Base-by-base conservation (phyloP, 352 stramenopile species). In the Globisporangium echinulatum region DNA sequence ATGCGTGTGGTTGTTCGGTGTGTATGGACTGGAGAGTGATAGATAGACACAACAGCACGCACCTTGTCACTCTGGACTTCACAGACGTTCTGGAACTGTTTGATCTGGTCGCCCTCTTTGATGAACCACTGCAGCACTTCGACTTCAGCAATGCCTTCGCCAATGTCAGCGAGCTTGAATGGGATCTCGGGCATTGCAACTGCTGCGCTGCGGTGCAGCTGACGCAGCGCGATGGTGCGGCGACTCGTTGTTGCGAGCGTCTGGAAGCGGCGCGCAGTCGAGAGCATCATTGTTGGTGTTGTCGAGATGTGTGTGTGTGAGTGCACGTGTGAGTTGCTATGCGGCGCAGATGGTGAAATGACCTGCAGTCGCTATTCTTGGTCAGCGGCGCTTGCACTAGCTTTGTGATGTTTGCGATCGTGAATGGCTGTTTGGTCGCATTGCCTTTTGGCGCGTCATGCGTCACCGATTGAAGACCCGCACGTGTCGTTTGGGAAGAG, bases 61-160 rank as follows among this genome's bases (percentile, higher is more conserved):
- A 83, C 82, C 80, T 99, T 99, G 72, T 99, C 96, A 49, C 77
- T 97, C 73, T 99, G 96, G 25, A 99, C 97, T 68, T 99, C 90
- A 69, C 96, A 99, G 40, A 99, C 86, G 49, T 91, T 93, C 75
- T 99, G 96, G 74, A 99, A 99, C 75, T 98, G 88, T 61, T 94
- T 86, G 40, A 98, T 75, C 17, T 63, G 56, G 54, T 98, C 90
- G 48, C 94, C 94, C 50, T 85, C 78, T 58, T 96, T 88, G 52
- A 99, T 90, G 63, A 98, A 99, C 96, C 95, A 99, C 76, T 99
- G 92, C 52, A 99, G 77, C 25, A 99, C 67, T 77, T 99, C 96
- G 52, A 99, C 97, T 72, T 99, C 97, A 33, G 92, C 88, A 71
- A 99, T 99, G 15, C 97, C 97, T 69, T 99, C 97, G 56, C 97